A percentile compares a stretch with the other conserved stretches of the same genome.
Evolutionary conservation across 192 early-diverging fungal genomes (phyloP).

Genomic region (Spinellus fusiger): DNA sequence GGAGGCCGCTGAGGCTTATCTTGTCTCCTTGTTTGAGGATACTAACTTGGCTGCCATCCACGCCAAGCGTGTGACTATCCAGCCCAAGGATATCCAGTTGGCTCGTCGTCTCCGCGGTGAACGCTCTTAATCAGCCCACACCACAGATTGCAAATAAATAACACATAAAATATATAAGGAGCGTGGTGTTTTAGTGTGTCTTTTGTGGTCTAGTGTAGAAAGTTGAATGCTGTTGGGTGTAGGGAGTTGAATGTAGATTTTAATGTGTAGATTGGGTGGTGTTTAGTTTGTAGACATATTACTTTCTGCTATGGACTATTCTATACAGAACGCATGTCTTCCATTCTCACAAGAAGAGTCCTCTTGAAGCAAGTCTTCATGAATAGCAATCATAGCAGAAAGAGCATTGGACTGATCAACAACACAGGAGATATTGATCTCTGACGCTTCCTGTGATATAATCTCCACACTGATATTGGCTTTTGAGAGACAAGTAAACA

Average conservation of each 20-base stretch:
- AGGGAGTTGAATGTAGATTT: too few species aligned
- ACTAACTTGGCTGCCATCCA: conserved; percentile 97
- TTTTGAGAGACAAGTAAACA: conserved; percentile 78
- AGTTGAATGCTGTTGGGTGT: too few species aligned
- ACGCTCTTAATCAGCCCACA: conserved; percentile 56
- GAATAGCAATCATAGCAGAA: conserved; percentile 69
- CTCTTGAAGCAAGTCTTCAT: conserved; percentile 54
- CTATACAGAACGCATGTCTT: too few species aligned
- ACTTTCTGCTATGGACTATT: too few species aligned
- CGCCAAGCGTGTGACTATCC: conserved; percentile 99
- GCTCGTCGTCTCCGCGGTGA: conserved; percentile 94
- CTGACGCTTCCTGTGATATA: conserved; percentile 88
- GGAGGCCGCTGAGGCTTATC: conserved; percentile 94
- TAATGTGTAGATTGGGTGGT: too few species aligned
- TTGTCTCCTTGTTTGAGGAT: conserved; percentile 89
- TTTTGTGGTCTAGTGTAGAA: too few species aligned
- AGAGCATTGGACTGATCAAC: conserved; percentile 59
- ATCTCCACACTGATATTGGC: conserved; percentile 88
- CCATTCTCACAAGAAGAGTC: background rate
- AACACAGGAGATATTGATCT: conserved; percentile 93
- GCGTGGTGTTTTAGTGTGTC: too few species aligned
- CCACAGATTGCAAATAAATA: background rate
- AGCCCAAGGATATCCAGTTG: conserved; percentile 99
- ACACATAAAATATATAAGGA: conserved; percentile 2
- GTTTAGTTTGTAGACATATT: background rate